These are phyloP conservation scores for Trypanosoma avium DNA, from an alignment of 208 protist genomes.

Conservation along the genomic window DNA sequence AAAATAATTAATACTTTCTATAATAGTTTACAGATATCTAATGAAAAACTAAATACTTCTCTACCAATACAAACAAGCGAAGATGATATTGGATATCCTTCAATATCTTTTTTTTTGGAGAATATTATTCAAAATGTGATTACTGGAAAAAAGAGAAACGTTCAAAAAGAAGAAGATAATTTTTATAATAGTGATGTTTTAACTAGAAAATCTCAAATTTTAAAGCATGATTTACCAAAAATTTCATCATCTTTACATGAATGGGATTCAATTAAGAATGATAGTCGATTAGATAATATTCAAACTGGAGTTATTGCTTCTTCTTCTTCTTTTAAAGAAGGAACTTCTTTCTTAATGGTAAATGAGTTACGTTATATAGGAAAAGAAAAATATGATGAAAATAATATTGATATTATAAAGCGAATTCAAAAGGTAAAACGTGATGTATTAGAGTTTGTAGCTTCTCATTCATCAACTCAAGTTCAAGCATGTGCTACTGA, in stretches of 20 bases:
- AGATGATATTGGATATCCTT: constrained; percentile 16
- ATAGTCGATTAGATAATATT: neutral
- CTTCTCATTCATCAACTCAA: neutral
- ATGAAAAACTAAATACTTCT: neutral
- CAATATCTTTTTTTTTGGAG: constrained; percentile 20
- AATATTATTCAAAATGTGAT: constrained; percentile 8
- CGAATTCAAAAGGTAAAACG: constrained; percentile 3
- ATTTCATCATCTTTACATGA: neutral
- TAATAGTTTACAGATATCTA: neutral
- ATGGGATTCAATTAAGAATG: neutral
- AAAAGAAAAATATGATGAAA: neutral
- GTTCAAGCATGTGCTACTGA: constrained; percentile 1
- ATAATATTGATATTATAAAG: neutral
- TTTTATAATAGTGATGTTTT: too few relatives aligned
- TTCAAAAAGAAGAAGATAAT: neutral
- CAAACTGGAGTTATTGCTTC: neutral
- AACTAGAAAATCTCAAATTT: neutral
- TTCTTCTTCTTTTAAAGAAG: neutral
- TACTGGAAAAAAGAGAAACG: neutral
- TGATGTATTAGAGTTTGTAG: constrained; percentile 1
- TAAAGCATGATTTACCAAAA: neutral
- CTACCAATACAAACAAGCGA: neutral
- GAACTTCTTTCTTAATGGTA: neutral
- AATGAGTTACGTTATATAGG: neutral
- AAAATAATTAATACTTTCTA: constrained; percentile 13